Conservation (phyloP, 2,329 filamentous ascomycete species). For the Lecanicillium sp. region DNA sequence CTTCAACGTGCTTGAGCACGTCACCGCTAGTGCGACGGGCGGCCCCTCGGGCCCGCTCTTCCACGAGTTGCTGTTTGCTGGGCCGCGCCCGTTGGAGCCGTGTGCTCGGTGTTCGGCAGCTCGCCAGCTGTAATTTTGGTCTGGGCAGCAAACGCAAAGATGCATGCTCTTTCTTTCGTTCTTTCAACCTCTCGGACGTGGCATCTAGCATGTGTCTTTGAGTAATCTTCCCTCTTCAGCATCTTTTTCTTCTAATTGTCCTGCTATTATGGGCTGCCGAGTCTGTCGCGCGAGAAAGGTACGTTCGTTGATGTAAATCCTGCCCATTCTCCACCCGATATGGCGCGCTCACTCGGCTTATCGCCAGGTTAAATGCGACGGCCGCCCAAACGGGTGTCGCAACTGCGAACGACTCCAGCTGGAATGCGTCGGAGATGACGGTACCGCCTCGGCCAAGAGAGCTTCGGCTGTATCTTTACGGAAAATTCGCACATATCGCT, state of each 20-base stretch:
- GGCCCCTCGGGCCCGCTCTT: slow-evolving; percentile 6
- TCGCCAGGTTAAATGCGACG: slow-evolving; percentile 31
- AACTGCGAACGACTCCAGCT: slow-evolving; percentile 34
- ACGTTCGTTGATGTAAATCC: too few relatives aligned
- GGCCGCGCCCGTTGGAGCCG: too few relatives aligned
- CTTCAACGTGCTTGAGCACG: slow-evolving; percentile 8
- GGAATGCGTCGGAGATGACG: slow-evolving; percentile 29
- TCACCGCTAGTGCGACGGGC: slow-evolving; percentile 9
- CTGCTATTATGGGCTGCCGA: slow-evolving; percentile 30
- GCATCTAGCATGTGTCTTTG: too few relatives aligned
- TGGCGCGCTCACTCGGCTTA: slow-evolving; percentile 4
- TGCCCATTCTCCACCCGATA: neutral
- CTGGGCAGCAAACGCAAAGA: too few relatives aligned
- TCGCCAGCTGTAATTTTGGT: too few relatives aligned
- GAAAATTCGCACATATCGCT: slow-evolving; percentile 32
- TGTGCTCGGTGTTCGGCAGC: too few relatives aligned
- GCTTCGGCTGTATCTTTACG: slow-evolving; percentile 21
- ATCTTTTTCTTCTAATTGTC: slow-evolving; percentile 4
- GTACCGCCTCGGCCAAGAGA: slow-evolving; percentile 15
- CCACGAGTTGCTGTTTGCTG: too few relatives aligned
- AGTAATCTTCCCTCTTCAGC: neutral
- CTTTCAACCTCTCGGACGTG: too few relatives aligned
- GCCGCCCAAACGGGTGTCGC: slow-evolving; percentile 31
- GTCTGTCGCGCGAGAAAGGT: slow-evolving; percentile 33
- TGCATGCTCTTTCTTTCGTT: too few relatives aligned